Base-by-base conservation (phyloP, 2,329 filamentous ascomycete species). In the Botrytis paeoniae region DNA sequence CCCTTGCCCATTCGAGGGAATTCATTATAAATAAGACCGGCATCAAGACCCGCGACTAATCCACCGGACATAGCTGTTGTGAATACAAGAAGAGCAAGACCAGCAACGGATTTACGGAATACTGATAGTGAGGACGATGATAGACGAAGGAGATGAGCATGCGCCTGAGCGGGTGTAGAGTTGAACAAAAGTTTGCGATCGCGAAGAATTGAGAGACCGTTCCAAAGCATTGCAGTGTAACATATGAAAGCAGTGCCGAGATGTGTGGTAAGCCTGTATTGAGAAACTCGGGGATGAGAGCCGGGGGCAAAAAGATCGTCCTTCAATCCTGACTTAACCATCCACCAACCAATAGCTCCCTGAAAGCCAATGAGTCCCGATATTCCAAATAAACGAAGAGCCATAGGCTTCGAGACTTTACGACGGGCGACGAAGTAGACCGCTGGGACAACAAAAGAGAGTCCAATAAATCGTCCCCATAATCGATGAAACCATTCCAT, bases 401-500 rank as follows among this genome's bases (percentile, higher is more conserved):
- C 91, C 91, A 97, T 97, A 70, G 88, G 89, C 70, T 86, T 86
- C 37, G 93, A 92, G 63, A 98, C 95, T 75, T 89, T 89, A 76
- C 92, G 89, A 61, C 92, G 90, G 32, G 91, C 91, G 80, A 98
- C 88, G 80, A 98, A 97, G 86, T 97, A 98, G 72, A 92, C 83
- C 12, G 95, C 93, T 1, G 96, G 96, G 1, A 98, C 80, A 65
- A 97, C 90, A 82, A 98, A 98, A 69, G 93, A 92, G 75, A 98
- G 83, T 74, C 96, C 96, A 73, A 99, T 93, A 78, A 97, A 87
- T 76, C 96, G 91, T 63, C 96, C 96, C 95, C 96, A 98, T 72
- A 98, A 87, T 43, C 96, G 90, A 83, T 99, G 96, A 61, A 91
- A 90, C 96, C 96, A 99, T 86, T 99, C 96, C 96, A 98, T 98